phyloP scores from a whole-genome alignment of 78 protist genomes.

The Monosiga brevicollis region DNA sequence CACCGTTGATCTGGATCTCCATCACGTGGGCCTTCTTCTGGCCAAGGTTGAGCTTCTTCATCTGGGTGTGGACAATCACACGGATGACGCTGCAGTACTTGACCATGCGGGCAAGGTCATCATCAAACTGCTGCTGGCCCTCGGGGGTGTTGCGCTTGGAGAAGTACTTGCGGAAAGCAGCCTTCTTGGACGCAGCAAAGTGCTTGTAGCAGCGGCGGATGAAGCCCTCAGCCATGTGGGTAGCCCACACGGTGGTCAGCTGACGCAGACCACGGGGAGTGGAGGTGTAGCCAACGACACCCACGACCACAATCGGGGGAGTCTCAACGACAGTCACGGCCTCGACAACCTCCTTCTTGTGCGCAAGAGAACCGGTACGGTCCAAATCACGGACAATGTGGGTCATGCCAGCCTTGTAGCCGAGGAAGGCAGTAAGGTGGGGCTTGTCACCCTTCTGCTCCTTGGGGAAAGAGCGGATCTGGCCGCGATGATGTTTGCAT shows the following conservation, averaged over 20 bases:
- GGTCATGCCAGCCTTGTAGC: conserved; percentile 99
- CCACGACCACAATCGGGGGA: conserved; percentile 98
- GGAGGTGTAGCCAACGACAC: conserved; percentile 97
- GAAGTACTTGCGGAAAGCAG: conserved; percentile 93
- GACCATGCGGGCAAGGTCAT: conserved; percentile 75
- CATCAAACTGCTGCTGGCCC: conserved; percentile 52
- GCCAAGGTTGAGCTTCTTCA: conserved; percentile 52
- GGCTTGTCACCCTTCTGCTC: conserved; percentile 82
- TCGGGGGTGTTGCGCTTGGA: conserved; percentile 49
- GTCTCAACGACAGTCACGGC: conserved; percentile 98
- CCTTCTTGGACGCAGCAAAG: conserved; percentile 93
- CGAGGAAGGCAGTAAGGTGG: conserved; percentile 98
- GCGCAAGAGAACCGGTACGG: conserved; percentile 84
- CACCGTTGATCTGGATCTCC: conserved; percentile 99
- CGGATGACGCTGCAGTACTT: conserved; percentile 94
- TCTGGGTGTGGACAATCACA: conserved; percentile 98
- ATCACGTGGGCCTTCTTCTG: conserved; percentile 98
- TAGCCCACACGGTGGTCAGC: conserved; percentile 98
- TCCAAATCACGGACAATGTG: conserved; percentile 98
- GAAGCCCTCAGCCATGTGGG: conserved; percentile 73
- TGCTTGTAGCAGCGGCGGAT: conserved; percentile 93
- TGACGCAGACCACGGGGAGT: conserved; percentile 96
- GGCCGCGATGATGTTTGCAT: conserved; percentile 79
- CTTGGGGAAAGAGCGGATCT: conserved; percentile 92
- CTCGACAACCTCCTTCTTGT: conserved; percentile 98